Evolutionary conservation across 1,139 yeast genomes (phyloP).

Genomic region (Insectozyma bohioensis): DNA sequence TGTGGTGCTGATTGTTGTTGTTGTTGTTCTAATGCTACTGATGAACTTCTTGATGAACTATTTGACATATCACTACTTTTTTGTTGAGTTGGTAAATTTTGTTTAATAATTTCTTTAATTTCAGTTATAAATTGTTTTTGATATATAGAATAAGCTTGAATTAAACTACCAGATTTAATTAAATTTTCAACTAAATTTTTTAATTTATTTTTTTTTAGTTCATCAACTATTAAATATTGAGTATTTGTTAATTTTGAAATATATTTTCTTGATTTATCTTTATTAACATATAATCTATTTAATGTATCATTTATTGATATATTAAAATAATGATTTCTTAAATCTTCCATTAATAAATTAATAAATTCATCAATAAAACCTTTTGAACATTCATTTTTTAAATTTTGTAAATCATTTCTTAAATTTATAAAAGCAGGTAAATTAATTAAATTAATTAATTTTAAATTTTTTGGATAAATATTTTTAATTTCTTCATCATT

Average conservation of each 20-base stretch:
- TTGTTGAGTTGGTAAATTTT: constrained; percentile 50
- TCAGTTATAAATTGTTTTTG: constrained; percentile 69
- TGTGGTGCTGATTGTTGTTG: too few relatives aligned
- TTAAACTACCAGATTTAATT: constrained; percentile 61
- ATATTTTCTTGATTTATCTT: constrained; percentile 24
- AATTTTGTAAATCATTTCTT: constrained; percentile 49
- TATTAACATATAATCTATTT: constrained; percentile 41
- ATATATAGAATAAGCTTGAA: constrained; percentile 63
- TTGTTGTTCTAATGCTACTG: too few relatives aligned
- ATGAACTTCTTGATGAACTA: constrained; percentile 31
- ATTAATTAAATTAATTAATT: constrained; percentile 48
- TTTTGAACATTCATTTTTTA: constrained; percentile 63
- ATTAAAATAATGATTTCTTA: constrained; percentile 54
- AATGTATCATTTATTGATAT: constrained; percentile 53
- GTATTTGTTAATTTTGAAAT: constrained; percentile 19
- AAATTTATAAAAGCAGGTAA: constrained; percentile 61
- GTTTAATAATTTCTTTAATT: constrained; percentile 69
- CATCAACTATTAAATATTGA: constrained; percentile 35
- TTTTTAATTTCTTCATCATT: constrained; percentile 20
- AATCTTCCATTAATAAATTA: constrained; percentile 56
- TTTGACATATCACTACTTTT: constrained; percentile 22
- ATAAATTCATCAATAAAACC: constrained; percentile 61
- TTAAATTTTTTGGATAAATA: constrained; percentile 47
- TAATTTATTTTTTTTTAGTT: constrained; percentile 35
- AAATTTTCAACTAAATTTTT: constrained; percentile 53